Evolutionary conservation across 441 rosid genomes (phyloP), one percentile per base, ranked within the genome.

Genomic region (Theobroma grandiflorum): DNA sequence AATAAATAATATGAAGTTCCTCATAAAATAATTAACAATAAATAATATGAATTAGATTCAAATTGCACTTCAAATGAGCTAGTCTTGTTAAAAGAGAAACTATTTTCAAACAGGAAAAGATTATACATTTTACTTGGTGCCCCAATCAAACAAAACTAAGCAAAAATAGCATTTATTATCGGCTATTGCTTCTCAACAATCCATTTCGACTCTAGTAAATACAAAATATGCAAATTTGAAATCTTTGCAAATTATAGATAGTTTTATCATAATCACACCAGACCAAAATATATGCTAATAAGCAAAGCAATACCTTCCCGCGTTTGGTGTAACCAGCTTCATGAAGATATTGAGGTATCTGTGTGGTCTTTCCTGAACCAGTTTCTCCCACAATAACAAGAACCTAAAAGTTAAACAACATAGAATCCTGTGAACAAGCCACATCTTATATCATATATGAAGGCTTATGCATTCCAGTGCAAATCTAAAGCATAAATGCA

Each of bases 331-430:
- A 97, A 81, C 99, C 99, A 80, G 97, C 97, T 88, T 97, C 99
- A 72, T 95, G 98, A 77, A 95, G 97, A 87, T 95, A 97, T 77
- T 97, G 99, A 40, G 99, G 99, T 80, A 97, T 91, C 82, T 95
- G 99, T 16, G 99, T 97, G 58, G 99, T 97, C 91, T 97, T 97
- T 77, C 99, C 99, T 37, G 99, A 97, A 81, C 99, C 98, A 76
- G 99, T 95, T 85, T 97, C 99, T 83, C 99, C 99, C 33, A 97
- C 99, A 73, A 97, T 97, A 72, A 97, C 93, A 87, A 97, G 93
- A 85, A 97, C 95, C 99, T 96, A 72, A 68, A 81, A 74, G 33
- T 40, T 7, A 81, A 52, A 9, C n/a, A 49, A 49, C 16, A 12
- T 3, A 71, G 38, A 53, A 49, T 3, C 50, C 12, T 45, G 50